phyloP scores from a whole-genome alignment of 805 yeast genomes.

The Ogataea populi-albae region DNA sequence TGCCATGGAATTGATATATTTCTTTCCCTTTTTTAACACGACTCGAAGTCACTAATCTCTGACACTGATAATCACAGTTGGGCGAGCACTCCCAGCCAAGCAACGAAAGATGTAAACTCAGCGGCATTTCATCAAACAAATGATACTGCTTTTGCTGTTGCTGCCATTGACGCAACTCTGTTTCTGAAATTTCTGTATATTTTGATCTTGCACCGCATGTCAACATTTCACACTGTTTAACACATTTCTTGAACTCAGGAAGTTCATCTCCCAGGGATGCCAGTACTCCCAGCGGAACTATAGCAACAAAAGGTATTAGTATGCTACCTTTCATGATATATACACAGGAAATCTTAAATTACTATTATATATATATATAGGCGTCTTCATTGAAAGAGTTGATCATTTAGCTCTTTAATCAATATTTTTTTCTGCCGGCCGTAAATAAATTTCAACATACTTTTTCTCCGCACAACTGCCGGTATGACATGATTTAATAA shows the following conservation, averaged over 20 bases:
- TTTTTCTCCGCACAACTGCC: no score
- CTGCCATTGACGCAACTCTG: conserved; percentile 24
- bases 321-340: no score
- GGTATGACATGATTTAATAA: no score
- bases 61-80: conserved; percentile 94
- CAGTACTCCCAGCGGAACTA: conserved; percentile 1
- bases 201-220: conserved; percentile 26
- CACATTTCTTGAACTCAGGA: conserved; percentile 54
- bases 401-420: no score
- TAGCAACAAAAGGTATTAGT: not conserved
- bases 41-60: conserved; percentile 62
- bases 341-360: no score
- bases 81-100: conserved; percentile 72
- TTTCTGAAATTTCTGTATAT: conserved; percentile 23
- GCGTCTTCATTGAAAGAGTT: no score
- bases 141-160: conserved; percentile 35
- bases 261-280: conserved; percentile 65
- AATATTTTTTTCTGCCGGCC: no score
- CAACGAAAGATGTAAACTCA: conserved; percentile 40
- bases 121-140: conserved; percentile 37
- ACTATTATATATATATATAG: no score
- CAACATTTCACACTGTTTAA: conserved; percentile 44
- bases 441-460: no score
- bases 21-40: conserved; percentile 49
- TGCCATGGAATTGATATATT: conserved; percentile 87